These are phyloP conservation scores for Claviceps humidiphila DNA, from an alignment of 2,329 filamentous ascomycete genomes.

Conservation along the genomic window DNA sequence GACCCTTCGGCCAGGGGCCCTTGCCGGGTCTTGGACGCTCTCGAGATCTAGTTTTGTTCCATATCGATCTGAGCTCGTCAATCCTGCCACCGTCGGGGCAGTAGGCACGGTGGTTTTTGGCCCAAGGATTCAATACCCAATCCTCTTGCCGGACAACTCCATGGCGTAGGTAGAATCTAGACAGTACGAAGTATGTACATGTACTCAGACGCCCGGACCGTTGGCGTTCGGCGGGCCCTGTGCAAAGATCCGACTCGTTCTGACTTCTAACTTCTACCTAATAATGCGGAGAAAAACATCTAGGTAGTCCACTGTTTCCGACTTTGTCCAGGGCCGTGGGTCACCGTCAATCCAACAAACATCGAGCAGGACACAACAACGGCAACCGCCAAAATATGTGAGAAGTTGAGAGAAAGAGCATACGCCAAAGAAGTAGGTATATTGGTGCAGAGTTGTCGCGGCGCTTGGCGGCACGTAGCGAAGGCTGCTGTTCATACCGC, in stretches of 20 bases:
- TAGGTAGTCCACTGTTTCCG: background rate
- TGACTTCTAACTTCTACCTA: too few relatives aligned
- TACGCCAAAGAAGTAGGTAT: background rate
- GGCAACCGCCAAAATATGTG: background rate
- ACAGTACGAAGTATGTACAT: too few relatives aligned
- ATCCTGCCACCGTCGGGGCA: conserved; percentile 10
- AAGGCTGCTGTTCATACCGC: too few relatives aligned
- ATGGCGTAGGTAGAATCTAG: background rate
- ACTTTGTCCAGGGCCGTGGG: background rate
- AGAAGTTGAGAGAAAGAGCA: background rate
- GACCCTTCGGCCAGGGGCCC: conserved; percentile 5
- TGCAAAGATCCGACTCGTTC: too few relatives aligned
- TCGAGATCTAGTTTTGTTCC: conserved; percentile 18
- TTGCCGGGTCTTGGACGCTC: conserved; percentile 3
- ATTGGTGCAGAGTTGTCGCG: background rate
- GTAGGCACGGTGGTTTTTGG: conserved; percentile 11
- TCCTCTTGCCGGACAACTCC: conserved; percentile 1
- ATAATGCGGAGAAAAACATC: background rate
- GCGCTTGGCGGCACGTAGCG: background rate
- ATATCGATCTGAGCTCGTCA: conserved; percentile 9
- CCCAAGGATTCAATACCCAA: conserved; percentile 7
- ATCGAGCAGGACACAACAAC: background rate
- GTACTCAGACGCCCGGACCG: too few relatives aligned
- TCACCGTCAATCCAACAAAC: background rate
- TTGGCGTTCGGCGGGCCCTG: too few relatives aligned